These are phyloP conservation scores for Phytopythium aichiense DNA, from an alignment of 352 stramenopile species.

Conservation along the genomic window DNA sequence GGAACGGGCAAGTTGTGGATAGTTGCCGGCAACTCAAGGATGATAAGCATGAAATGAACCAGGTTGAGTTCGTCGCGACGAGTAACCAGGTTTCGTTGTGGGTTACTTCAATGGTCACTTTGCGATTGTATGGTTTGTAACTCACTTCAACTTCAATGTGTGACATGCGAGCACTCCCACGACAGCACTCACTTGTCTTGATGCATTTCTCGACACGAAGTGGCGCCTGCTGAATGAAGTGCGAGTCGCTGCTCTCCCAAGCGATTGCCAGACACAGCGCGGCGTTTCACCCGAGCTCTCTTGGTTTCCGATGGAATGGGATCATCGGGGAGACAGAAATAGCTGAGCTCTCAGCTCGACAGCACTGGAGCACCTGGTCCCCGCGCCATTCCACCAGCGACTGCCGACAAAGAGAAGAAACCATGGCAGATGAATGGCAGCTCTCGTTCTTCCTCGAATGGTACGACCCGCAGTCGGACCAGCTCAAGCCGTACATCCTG, in stretches of 20 bases:
- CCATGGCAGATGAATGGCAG: constrained; percentile 48
- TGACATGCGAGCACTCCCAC: neutral
- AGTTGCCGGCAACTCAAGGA: neutral
- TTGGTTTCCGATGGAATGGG: too few relatives aligned
- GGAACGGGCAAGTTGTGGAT: constrained; percentile 2
- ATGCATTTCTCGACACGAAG: neutral
- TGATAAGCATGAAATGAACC: neutral
- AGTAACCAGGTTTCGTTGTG: too few relatives aligned
- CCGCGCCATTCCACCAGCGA: neutral
- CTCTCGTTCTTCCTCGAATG: constrained; percentile 79
- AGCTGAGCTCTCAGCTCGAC: neutral
- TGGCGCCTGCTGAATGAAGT: too few relatives aligned
- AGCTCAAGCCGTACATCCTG: constrained; percentile 69
- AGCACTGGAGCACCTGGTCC: neutral
- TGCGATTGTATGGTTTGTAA: too few relatives aligned
- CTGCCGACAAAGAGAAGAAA: neutral
- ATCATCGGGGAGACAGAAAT: neutral
- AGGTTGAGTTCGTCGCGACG: neutral
- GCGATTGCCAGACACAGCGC: neutral
- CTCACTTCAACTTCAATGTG: too few relatives aligned
- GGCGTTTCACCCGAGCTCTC: neutral
- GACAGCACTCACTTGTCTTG: neutral
- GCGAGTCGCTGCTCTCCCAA: too few relatives aligned
- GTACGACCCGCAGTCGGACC: constrained; percentile 66
- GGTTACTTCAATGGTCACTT: too few relatives aligned